Percentiles rank a stretch among this genome's conserved stretches.
phyloP scores from a whole-genome alignment of 1,139 yeast species.

The Taphrina wiesneri region DNA sequence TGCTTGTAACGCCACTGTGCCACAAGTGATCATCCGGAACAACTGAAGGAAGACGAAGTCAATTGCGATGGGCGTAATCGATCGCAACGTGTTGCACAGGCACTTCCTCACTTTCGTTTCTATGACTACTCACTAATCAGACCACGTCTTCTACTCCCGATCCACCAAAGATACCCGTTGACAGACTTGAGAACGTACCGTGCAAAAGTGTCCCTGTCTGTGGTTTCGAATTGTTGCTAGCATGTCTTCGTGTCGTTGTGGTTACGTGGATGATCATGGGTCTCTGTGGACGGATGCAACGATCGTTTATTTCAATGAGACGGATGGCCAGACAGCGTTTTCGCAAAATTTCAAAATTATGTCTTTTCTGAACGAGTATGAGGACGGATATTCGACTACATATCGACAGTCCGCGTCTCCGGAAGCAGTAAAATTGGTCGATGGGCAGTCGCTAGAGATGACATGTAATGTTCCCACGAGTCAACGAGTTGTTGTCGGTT shows the following conservation, averaged over 20 bases:
- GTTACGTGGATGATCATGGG: not conserved
- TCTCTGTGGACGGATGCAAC: slow-evolving; percentile 3
- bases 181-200: no score
- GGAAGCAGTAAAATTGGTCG: not conserved
- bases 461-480: not conserved
- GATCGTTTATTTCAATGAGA: slow-evolving; percentile 6
- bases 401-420: not conserved
- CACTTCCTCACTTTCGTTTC: no score
- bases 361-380: not conserved
- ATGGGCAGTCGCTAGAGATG: slow-evolving; percentile 1
- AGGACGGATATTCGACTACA: slow-evolving; percentile 4
- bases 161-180: no score
- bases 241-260: slow-evolving; percentile 8
- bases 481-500: slow-evolving; percentile 6
- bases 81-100: no score
- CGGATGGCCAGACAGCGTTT: not conserved
- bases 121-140: no score
- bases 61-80: no score
- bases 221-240: no score
- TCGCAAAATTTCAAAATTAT: not conserved
- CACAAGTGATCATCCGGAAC: no score
- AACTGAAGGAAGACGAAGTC: no score
- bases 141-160: no score
- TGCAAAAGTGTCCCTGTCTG: no score
- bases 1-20: no score